These are phyloP conservation scores for Zymoseptoria passerinii DNA, from an alignment of 2,329 filamentous ascomycete species.

Conservation along the genomic window DNA sequence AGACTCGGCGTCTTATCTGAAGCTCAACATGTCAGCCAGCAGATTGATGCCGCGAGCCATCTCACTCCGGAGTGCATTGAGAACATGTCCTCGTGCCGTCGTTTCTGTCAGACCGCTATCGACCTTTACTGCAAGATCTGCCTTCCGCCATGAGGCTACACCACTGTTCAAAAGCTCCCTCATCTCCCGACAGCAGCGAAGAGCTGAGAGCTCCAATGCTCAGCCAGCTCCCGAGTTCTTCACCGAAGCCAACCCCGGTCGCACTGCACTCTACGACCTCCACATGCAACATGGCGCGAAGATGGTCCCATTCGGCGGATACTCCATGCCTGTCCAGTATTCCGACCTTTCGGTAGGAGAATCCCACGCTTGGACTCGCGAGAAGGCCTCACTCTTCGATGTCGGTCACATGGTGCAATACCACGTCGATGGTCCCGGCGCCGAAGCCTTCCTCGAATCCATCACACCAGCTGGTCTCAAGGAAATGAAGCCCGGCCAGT, in stretches of 20 bases:
- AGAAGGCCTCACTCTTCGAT: conserved; percentile 85
- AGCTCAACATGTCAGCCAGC: conserved; percentile 11
- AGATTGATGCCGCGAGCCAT: conserved; percentile 5
- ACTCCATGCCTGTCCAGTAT: conserved; percentile 89
- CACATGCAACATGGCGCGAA: conserved; percentile 74
- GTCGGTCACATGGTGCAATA: conserved; percentile 95
- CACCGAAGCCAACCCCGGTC: conserved; percentile 24
- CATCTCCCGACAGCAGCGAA: conserved; percentile 12
- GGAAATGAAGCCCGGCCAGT: conserved; percentile 57
- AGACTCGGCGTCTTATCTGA: background rate
- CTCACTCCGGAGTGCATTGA: conserved; percentile 7
- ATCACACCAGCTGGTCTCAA: conserved; percentile 71
- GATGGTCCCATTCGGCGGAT: conserved; percentile 95
- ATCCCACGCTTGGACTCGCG: conserved; percentile 83
- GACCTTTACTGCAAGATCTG: conserved; percentile 1
- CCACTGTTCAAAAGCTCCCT: conserved; percentile 12
- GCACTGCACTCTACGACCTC: conserved; percentile 68
- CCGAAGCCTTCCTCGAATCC: conserved; percentile 70
- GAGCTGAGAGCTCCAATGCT: conserved; percentile 22
- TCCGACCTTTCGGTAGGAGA: conserved; percentile 65
- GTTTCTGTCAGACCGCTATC: conserved; percentile 3
- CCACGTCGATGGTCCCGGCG: conserved; percentile 70
- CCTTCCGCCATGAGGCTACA: conserved; percentile 5
- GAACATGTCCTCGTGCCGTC: conserved; percentile 1
- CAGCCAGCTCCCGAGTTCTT: conserved; percentile 25